Conservation (phyloP, 2,329 filamentous ascomycete species). For the Apiospora pterosperma region DNA sequence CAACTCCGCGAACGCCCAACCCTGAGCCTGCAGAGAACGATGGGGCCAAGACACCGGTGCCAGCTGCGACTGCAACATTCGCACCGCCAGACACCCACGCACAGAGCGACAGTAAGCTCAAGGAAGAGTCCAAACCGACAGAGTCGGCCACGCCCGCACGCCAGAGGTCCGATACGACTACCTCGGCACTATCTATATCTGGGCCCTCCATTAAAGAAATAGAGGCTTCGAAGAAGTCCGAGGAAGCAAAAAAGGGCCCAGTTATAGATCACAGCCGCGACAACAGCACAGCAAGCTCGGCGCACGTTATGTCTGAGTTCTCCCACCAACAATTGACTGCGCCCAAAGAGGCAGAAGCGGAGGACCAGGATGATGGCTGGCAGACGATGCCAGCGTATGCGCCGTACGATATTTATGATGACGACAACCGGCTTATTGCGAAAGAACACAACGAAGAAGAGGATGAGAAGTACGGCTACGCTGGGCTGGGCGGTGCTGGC, state of each 20-base stretch:
- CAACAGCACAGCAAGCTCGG: conserved; percentile 33
- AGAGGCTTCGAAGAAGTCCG: conserved; percentile 20
- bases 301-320: conserved; percentile 66
- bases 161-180: conserved; percentile 13
- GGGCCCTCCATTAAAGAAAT: conserved; percentile 27
- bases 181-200: conserved; percentile 22
- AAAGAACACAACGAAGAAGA: conserved; percentile 71
- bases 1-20: conserved; percentile 18
- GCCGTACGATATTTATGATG: conserved; percentile 92
- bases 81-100: background rate
- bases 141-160: conserved; percentile 10
- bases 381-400: conserved; percentile 93
- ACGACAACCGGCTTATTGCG: conserved; percentile 83
- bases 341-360: conserved; percentile 49
- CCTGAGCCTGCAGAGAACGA: conserved; percentile 15
- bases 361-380: conserved; percentile 71
- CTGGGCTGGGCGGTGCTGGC: conserved; percentile 79
- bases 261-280: conserved; percentile 33
- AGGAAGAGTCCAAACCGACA: background rate
- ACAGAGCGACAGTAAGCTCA: conserved; percentile 6
- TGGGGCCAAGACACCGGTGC: conserved; percentile 21
- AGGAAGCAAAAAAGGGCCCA: conserved; percentile 16
- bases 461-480: conserved; percentile 65
- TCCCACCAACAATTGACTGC: conserved; percentile 79
- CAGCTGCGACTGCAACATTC: conserved; percentile 13